Evolutionary conservation across 345 rosid genomes (phyloP).

Genomic region (Moringa oleifera): DNA sequence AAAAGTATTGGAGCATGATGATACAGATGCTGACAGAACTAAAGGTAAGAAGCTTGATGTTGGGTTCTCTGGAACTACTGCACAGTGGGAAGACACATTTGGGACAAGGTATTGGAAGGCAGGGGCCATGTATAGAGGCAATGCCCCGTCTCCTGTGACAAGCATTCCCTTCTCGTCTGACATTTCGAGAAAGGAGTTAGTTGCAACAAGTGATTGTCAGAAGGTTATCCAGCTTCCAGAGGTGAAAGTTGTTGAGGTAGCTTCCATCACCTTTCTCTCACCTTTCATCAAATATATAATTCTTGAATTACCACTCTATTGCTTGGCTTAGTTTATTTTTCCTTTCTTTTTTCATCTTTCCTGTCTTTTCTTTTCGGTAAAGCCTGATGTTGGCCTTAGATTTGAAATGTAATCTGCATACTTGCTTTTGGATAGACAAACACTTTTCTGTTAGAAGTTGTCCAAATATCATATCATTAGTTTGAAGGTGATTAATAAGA

Average conservation of each 20-base stretch:
- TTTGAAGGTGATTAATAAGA: background rate
- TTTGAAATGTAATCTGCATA: too few relatives aligned
- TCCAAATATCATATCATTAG: background rate
- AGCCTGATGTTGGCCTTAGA: background rate
- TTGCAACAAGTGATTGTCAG: slow-evolving; percentile 17
- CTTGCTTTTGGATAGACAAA: too few relatives aligned
- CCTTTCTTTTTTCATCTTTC: too few relatives aligned
- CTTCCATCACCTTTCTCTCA: slow-evolving; percentile 14
- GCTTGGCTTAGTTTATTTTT: background rate
- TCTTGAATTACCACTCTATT: background rate
- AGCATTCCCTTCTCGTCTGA: slow-evolving; percentile 35
- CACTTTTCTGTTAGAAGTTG: too few relatives aligned
- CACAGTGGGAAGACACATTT: slow-evolving; percentile 83
- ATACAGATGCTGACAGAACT: slow-evolving; percentile 80
- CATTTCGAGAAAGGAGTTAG: slow-evolving; percentile 29
- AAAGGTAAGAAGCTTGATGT: slow-evolving; percentile 83
- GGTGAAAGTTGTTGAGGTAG: slow-evolving; percentile 67
- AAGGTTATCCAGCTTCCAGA: slow-evolving; percentile 42
- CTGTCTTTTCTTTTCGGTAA: too few relatives aligned
- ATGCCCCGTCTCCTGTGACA: slow-evolving; percentile 59
- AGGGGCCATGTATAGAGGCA: slow-evolving; percentile 90
- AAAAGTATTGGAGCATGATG: slow-evolving; percentile 87
- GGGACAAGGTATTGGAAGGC: slow-evolving; percentile 87
- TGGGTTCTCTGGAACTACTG: slow-evolving; percentile 79
- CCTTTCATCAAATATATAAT: background rate